These are phyloP conservation scores for Umbelopsis sp. DNA, from an alignment of 192 early-diverging fungal genomes.

Conservation along the genomic window DNA sequence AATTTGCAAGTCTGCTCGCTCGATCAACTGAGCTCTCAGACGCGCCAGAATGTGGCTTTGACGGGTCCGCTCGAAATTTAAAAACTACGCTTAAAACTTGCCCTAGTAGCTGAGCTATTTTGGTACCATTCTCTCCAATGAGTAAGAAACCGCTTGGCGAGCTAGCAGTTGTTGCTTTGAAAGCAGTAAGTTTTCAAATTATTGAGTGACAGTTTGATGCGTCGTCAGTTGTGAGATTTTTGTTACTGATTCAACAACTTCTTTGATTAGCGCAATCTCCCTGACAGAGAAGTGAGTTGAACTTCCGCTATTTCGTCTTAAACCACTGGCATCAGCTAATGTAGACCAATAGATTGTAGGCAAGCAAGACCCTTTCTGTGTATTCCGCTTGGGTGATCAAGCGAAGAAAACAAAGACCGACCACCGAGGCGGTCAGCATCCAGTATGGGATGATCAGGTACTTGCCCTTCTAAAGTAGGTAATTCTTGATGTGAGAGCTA, in stretches of 20 bases:
- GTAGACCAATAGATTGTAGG: constrained; percentile 42
- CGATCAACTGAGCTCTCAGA: too few relatives aligned
- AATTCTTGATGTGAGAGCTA: neutral
- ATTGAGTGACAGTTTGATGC: neutral
- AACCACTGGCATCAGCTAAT: neutral
- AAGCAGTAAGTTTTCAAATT: constrained; percentile 35
- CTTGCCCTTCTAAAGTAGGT: neutral
- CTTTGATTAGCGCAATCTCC: constrained; percentile 39
- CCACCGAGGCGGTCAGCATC: constrained; percentile 58
- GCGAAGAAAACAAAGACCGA: constrained; percentile 50
- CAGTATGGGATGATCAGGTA: constrained; percentile 63
- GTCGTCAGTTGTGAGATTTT: neutral
- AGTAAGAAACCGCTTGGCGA: constrained; percentile 37
- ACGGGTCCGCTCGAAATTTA: too few relatives aligned
- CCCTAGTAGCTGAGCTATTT: neutral
- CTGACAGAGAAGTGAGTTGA: constrained; percentile 40
- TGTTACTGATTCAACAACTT: neutral
- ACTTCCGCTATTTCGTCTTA: neutral
- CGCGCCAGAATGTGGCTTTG: too few relatives aligned
- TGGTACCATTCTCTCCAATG: constrained; percentile 20
- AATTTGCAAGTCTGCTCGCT: too few relatives aligned
- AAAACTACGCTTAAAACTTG: neutral
- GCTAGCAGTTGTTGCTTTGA: constrained; percentile 41
- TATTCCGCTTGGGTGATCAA: constrained; percentile 51
- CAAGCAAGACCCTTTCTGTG: constrained; percentile 58